Percentiles rank a stretch among this genome's conserved stretches.
phyloP scores from a whole-genome alignment of 2,329 filamentous ascomycete genomes.

The Metarhizium rileyi region DNA sequence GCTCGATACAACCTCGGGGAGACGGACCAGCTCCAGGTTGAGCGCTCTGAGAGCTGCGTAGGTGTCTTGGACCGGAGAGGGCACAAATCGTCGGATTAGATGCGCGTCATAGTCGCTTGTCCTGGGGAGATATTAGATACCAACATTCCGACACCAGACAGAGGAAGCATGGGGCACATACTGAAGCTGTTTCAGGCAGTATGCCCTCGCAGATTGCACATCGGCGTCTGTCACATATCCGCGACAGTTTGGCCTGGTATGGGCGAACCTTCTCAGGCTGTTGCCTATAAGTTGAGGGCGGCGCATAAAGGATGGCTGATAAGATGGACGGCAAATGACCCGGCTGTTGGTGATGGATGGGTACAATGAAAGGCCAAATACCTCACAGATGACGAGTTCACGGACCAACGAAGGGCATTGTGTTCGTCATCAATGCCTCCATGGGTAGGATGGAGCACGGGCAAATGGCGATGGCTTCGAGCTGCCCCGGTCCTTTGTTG shows the following conservation, averaged over 20 bases:
- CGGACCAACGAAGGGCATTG: conserved; percentile 11
- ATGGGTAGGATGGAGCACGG: not conserved
- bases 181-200: conserved; percentile 45
- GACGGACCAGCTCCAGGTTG: conserved; percentile 83
- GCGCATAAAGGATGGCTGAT: conserved; percentile 23
- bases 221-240: conserved; percentile 41
- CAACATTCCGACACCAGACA: too few relatives aligned
- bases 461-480: not conserved
- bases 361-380: not conserved
- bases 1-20: conserved; percentile 83
- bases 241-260: conserved; percentile 21
- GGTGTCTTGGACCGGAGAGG: conserved; percentile 61
- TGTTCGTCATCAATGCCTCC: conserved; percentile 3
- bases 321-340: not conserved
- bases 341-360: not conserved
- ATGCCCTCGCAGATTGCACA: conserved; percentile 41
- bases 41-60: conserved; percentile 87
- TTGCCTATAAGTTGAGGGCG: conserved; percentile 25
- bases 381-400: not conserved
- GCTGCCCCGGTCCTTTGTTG: too few relatives aligned
- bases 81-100: conserved; percentile 77
- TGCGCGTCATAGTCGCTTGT: conserved; percentile 85
- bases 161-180: conserved; percentile 16
- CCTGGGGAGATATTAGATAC: conserved; percentile 33
- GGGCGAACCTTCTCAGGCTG: conserved; percentile 28